phyloP scores from a whole-genome alignment of 208 protist species.

The Eutreptiella sp. region DNA sequence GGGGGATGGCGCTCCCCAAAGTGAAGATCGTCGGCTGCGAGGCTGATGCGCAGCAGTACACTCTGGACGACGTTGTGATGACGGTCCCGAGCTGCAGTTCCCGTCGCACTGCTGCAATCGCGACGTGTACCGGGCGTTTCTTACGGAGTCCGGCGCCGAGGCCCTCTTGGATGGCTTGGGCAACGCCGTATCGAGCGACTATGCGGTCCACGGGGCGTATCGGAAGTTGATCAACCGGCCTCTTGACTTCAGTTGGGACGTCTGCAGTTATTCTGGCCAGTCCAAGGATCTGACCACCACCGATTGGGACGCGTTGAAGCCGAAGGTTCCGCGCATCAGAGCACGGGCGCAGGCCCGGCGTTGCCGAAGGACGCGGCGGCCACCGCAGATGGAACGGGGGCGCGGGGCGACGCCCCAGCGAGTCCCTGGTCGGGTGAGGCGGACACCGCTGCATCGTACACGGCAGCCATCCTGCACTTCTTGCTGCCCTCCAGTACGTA shows the following conservation, averaged over 20 bases:
- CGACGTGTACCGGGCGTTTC: slow-evolving; percentile 47
- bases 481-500: slow-evolving; percentile 38
- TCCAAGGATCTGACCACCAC: too few relatives aligned
- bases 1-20: not conserved
- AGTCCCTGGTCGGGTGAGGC: not conserved
- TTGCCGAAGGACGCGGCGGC: too few relatives aligned
- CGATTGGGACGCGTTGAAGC: slow-evolving; percentile 15
- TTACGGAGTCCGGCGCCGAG: slow-evolving; percentile 23
- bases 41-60: slow-evolving; percentile 38
- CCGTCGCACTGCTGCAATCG: slow-evolving; percentile 47
- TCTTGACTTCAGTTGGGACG: too few relatives aligned
- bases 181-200: too few relatives aligned
- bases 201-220: too few relatives aligned
- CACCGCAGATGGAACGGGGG: too few relatives aligned
- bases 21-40: not conserved
- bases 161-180: not conserved
- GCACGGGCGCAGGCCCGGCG: too few relatives aligned
- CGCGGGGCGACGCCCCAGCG: too few relatives aligned
- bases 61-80: slow-evolving; percentile 72
- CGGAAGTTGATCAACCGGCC: too few relatives aligned
- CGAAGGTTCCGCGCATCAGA: not conserved
- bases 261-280: too few relatives aligned
- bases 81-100: slow-evolving; percentile 71
- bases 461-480: slow-evolving; percentile 31
- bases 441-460: not conserved